Percentiles rank a stretch among this genome's conserved stretches.
These are phyloP conservation scores for Cercospora canescens DNA, from an alignment of 2,329 filamentous ascomycete species.

Conservation along the genomic window DNA sequence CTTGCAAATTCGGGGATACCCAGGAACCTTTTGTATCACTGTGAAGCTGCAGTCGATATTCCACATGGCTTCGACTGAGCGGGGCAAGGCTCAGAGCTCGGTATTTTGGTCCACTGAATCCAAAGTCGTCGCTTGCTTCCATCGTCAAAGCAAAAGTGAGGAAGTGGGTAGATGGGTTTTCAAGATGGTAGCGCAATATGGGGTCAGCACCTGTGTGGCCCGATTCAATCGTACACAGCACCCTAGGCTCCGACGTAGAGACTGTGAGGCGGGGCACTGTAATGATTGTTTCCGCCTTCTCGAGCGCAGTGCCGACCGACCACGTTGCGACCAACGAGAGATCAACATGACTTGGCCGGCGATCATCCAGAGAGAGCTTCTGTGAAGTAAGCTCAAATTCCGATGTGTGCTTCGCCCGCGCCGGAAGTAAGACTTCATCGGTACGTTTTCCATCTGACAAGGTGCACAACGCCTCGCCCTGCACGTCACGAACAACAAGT, in stretches of 20 bases:
- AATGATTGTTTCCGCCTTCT: constrained; percentile 61
- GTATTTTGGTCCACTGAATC: constrained; percentile 85
- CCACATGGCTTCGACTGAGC: constrained; percentile 70
- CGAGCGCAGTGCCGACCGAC: constrained; percentile 56
- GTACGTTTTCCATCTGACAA: constrained; percentile 23
- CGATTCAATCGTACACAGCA: constrained; percentile 57
- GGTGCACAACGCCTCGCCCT: constrained; percentile 62
- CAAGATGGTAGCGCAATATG: constrained; percentile 67
- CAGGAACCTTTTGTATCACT: constrained; percentile 55
- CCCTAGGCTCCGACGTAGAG: constrained; percentile 81
- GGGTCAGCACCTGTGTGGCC: constrained; percentile 31
- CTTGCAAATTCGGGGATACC: constrained; percentile 71
- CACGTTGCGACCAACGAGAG: constrained; percentile 75
- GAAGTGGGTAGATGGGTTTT: constrained; percentile 93
- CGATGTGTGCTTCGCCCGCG: constrained; percentile 16
- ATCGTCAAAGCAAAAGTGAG: constrained; percentile 89
- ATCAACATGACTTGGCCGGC: constrained; percentile 71
- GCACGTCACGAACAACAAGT: constrained; percentile 61
- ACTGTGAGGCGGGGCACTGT: constrained; percentile 78
- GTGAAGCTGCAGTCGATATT: constrained; percentile 73
- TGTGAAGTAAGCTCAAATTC: constrained; percentile 61
- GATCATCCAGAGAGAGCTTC: constrained; percentile 79
- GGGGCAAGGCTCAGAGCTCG: constrained; percentile 79
- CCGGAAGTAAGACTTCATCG: constrained; percentile 17
- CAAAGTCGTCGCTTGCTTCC: constrained; percentile 91